These are phyloP conservation scores for Aegilops bicornis DNA, from an alignment of 176 grass and related monocot genomes.

Conservation along the genomic window DNA sequence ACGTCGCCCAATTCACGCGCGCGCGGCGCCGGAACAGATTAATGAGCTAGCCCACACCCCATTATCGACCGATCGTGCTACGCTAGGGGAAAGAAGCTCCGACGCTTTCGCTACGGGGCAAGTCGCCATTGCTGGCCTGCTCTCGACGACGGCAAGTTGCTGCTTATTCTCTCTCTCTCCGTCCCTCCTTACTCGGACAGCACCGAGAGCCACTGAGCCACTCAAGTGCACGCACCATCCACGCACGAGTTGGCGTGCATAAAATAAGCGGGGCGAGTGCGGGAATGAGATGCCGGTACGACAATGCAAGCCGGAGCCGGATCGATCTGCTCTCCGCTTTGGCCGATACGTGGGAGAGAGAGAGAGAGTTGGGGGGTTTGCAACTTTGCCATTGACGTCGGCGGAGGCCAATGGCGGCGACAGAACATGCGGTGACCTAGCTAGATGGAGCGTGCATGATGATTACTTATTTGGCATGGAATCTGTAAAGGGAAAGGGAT, in stretches of 20 bases:
- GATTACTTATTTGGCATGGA: conserved; percentile 1
- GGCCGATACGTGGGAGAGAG: not conserved
- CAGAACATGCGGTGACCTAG: conserved; percentile 9
- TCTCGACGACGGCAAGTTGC: conserved; percentile 30
- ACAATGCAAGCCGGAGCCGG: not conserved
- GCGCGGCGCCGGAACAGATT: not conserved
- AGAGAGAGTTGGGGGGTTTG: not conserved
- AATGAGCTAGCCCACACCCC: not conserved
- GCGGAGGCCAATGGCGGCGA: conserved; percentile 6
- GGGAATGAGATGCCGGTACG: conserved; percentile 31
- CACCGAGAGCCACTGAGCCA: conserved; percentile 5
- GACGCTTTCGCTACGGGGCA: not conserved
- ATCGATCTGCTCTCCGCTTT: conserved; percentile 7
- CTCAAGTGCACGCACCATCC: not conserved
- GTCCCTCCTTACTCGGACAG: conserved; percentile 21
- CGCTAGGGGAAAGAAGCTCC: not conserved
- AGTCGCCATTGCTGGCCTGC: not conserved
- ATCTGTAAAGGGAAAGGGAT: not conserved
- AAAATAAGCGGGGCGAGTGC: not conserved
- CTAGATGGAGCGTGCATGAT: not conserved
- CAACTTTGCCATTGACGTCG: conserved; percentile 22
- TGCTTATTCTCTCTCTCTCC: conserved; percentile 32
- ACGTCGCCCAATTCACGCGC: not conserved
- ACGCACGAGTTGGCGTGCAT: not conserved
- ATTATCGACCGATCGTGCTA: not conserved